phyloP scores from a whole-genome alignment of 202 grass and related monocot species.

The Digitaria exilis region DNA sequence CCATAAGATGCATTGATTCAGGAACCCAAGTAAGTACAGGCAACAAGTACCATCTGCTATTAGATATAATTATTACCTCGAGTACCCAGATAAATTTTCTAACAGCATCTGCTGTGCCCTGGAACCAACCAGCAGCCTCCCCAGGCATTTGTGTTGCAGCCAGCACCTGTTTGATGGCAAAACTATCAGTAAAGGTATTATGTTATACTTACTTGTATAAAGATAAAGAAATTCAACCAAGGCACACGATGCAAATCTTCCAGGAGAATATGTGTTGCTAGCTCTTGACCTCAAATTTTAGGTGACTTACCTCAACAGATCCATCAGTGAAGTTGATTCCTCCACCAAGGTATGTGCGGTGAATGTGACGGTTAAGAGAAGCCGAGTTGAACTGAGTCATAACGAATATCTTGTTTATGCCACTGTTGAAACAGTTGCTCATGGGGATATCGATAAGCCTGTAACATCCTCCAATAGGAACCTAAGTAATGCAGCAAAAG shows the following conservation, averaged over 20 bases:
- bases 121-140: constrained; percentile 76
- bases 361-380: constrained; percentile 83
- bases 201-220: not conserved
- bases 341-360: constrained; percentile 67
- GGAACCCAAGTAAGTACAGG: not conserved
- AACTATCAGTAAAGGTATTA: not conserved
- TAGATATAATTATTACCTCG: constrained; percentile 52
- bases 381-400: constrained; percentile 90
- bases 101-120: constrained; percentile 82
- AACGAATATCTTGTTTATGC: constrained; percentile 85
- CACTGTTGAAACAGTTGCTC: constrained; percentile 94
- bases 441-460: constrained; percentile 82
- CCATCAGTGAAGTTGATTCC: constrained; percentile 70
- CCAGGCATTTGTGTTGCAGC: constrained; percentile 78
- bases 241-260: not conserved
- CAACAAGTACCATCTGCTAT: not conserved
- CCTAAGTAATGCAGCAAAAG: constrained; percentile 59
- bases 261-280: not conserved
- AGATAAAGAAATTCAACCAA: constrained; percentile 5
- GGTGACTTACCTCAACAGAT: constrained; percentile 71
- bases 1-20: not conserved
- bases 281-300: not conserved
- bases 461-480: constrained; percentile 89
- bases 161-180: constrained; percentile 56
- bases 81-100: constrained; percentile 88